Evolutionary conservation across 148 eudicot genomes (phyloP), one percentile per base, ranked within the genome.

Genomic region (Chenopodium quinoa): DNA sequence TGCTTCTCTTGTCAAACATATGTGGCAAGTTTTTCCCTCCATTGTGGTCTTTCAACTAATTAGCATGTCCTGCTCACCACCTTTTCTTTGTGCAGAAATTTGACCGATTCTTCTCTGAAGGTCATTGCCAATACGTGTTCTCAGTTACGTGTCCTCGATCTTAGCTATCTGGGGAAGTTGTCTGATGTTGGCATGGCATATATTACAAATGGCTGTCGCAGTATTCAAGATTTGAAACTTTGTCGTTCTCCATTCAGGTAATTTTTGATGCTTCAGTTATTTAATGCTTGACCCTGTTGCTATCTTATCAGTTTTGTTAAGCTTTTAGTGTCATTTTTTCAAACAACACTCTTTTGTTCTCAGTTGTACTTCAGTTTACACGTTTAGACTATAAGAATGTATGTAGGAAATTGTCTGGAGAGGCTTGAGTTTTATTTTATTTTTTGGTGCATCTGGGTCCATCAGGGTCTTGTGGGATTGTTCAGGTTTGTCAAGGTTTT

Each of bases 221-320:
- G 69, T 44, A 87, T 96, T 79, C 82, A 85, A 77, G 83, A 75
- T 19, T 82, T 96, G 58, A 87, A 87, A 71, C 82, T 93, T 4
- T 83, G 93, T 82, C 93, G 94, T 63, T 91, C 88, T 80, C 25
- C 84, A 60, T 93, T 96, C 92, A 93, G 98, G 99, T 93, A 86
- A 23, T 70, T n/a, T 65, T 77, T 1, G 34, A 37, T 77, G 47
- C 56, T 78, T 83, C 7, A 67, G 44, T 29, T 81, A 27, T 48
- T 67, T 62, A 11, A 44, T 37, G 50, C 29, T 74, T 62, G n/a
- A 58, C 54, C 63, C 27, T 31, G 40, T 60, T 22, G 37, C 2
- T 80, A 40, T 72, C 65, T 50, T 31, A 32, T 40, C 58, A 44
- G 46, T 19, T 34, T 12, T 71, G 17, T 20, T 13, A 37, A 17